These are phyloP conservation scores for Coemansia sp. DNA, from an alignment of 371 early-diverging fungal species.

Conservation along the genomic window DNA sequence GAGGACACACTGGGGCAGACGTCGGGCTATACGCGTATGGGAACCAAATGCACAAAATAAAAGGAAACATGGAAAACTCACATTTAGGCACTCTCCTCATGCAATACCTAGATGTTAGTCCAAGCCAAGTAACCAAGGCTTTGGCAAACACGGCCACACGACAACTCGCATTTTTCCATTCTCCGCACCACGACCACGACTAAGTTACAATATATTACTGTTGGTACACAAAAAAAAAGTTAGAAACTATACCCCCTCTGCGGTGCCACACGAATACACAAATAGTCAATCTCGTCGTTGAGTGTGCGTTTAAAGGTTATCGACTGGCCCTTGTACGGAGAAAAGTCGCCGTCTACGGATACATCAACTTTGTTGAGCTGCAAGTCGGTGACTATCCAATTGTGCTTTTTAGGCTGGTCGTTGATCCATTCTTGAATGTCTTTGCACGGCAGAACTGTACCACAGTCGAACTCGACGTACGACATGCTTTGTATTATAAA, in stretches of 20 bases:
- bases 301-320: not conserved
- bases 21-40: conserved; percentile 90
- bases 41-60: conserved; percentile 51
- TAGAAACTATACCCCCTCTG: no score
- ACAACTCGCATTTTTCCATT: not conserved
- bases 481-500: not conserved
- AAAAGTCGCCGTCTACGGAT: not conserved
- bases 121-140: conserved; percentile 60
- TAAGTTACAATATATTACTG: not conserved
- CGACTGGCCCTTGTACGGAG: not conserved
- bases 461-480: not conserved
- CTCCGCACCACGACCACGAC: conserved; percentile 2
- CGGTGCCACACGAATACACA: not conserved
- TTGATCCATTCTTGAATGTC: not conserved
- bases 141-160: not conserved
- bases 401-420: not conserved
- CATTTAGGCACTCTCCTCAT: conserved; percentile 79
- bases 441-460: not conserved
- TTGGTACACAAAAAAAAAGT: no score
- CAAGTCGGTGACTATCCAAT: not conserved
- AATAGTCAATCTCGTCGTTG: not conserved
- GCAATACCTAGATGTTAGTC: conserved; percentile 63
- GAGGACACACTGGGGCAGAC: conserved; percentile 92
- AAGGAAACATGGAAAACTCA: conserved; percentile 81
- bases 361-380: not conserved